A percentile compares a stretch with the other conserved stretches of the same genome.
phyloP scores from a whole-genome alignment of 73 alveolate species.

The Symbiodinium pilosum region DNA sequence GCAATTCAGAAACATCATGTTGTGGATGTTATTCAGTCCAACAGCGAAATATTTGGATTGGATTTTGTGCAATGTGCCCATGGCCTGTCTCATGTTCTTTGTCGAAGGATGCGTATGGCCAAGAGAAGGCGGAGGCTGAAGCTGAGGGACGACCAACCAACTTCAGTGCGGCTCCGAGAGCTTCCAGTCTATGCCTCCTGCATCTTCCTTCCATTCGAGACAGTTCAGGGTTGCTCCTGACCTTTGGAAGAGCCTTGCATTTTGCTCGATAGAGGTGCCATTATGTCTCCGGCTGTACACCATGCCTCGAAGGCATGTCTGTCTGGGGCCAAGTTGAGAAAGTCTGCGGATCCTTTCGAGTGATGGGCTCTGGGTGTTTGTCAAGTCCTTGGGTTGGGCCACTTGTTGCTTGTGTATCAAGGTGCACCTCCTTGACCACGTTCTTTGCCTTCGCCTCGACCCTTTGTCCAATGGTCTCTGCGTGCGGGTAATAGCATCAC shows the following conservation, averaged over 20 bases:
- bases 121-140: slow-evolving; percentile 89
- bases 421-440: slow-evolving; percentile 84
- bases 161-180: slow-evolving; percentile 47
- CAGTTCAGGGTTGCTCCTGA: not conserved
- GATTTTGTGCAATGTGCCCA: no score
- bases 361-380: not conserved
- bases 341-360: no score
- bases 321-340: not conserved
- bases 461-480: not conserved
- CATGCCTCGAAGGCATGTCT: slow-evolving; percentile 88
- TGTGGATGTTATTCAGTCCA: no score
- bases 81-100: no score
- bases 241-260: not conserved
- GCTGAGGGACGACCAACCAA: slow-evolving; percentile 87
- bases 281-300: slow-evolving; percentile 78
- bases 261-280: not conserved
- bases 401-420: no score
- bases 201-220: no score
- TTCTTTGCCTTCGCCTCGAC: slow-evolving; percentile 77
- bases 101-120: slow-evolving; percentile 79
- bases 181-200: no score
- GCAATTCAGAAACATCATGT: no score
- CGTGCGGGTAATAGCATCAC: not conserved
- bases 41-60: no score
- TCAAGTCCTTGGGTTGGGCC: not conserved